phyloP scores from a whole-genome alignment of 345 rosid genomes.

The Cardiospermum halicacabum region DNA sequence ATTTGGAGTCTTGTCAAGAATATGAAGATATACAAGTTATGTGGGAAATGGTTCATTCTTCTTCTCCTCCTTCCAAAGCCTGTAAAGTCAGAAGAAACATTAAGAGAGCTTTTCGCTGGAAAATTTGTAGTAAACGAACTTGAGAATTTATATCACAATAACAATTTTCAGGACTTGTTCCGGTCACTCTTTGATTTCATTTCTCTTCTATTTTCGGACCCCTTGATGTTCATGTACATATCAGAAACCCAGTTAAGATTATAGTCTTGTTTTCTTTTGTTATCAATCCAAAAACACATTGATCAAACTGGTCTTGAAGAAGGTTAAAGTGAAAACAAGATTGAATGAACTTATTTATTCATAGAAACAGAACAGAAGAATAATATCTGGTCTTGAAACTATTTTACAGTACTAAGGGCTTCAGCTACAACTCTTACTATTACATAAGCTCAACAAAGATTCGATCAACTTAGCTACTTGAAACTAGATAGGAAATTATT shows the following conservation, averaged over 20 bases:
- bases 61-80: conserved; percentile 23
- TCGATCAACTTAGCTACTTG: not conserved
- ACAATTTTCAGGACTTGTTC: not conserved
- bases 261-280: not conserved
- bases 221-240: conserved; percentile 4
- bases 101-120: conserved; percentile 20
- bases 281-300: not conserved
- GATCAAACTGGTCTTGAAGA: not conserved
- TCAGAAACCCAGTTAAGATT: not conserved
- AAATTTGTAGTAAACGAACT: conserved; percentile 29
- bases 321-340: not conserved
- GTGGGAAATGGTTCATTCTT: conserved; percentile 65
- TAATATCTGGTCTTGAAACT: not conserved
- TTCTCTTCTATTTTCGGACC: not conserved
- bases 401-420: not conserved
- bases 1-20: conserved; percentile 54
- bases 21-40: conserved; percentile 57
- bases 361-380: conserved; percentile 4
- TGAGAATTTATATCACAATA: conserved; percentile 18
- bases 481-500: not conserved
- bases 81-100: conserved; percentile 13
- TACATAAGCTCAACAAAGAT: not conserved
- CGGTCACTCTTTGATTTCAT: too few species aligned
- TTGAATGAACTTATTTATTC: not conserved
- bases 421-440: not conserved